Percentiles rank a stretch among this genome's conserved stretches.
phyloP scores from a whole-genome alignment of 2,329 filamentous ascomycete species.

The Claviceps sp. region DNA sequence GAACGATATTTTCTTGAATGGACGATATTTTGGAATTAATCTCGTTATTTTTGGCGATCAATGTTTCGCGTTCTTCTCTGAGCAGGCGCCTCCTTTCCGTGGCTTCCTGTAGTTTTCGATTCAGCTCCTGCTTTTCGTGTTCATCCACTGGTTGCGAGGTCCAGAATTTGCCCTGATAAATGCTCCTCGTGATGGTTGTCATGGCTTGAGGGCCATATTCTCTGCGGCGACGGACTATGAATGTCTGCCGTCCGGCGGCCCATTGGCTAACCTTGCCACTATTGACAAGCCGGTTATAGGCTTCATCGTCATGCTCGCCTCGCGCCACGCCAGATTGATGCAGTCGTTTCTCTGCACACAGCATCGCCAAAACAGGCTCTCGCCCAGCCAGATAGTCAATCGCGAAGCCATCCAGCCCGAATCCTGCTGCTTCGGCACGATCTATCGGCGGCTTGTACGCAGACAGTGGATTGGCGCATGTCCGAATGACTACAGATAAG shows the following conservation, averaged over 20 bases:
- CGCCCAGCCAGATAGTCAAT: slow-evolving; percentile 71
- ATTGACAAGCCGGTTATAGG: slow-evolving; percentile 51
- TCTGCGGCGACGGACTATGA: slow-evolving; percentile 52
- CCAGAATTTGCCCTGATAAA: slow-evolving; percentile 55
- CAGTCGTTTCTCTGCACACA: slow-evolving; percentile 61
- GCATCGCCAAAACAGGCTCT: slow-evolving; percentile 70
- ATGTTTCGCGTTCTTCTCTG: slow-evolving; percentile 18
- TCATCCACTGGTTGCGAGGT: slow-evolving; percentile 63
- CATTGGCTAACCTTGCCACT: slow-evolving; percentile 50
- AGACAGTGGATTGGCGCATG: slow-evolving; percentile 39
- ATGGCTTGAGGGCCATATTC: slow-evolving; percentile 69
- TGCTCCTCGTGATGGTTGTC: slow-evolving; percentile 50
- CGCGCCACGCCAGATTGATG: slow-evolving; percentile 55
- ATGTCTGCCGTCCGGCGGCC: slow-evolving; percentile 52
- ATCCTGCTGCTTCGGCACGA: slow-evolving; percentile 34
- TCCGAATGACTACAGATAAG: slow-evolving; percentile 61
- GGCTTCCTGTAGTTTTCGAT: slow-evolving; percentile 35
- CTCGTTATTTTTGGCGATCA: slow-evolving; percentile 25
- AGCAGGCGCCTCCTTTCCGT: slow-evolving; percentile 21
- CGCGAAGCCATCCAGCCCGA: slow-evolving; percentile 70
- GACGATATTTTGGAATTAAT: slow-evolving; percentile 30
- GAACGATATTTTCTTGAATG: slow-evolving; percentile 25
- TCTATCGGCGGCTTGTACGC: slow-evolving; percentile 42
- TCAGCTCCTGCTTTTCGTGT: slow-evolving; percentile 47
- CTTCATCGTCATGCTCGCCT: slow-evolving; percentile 48